phyloP scores from a whole-genome alignment of 2,329 filamentous ascomycete species.

The Pseudogymnoascus sp. region DNA sequence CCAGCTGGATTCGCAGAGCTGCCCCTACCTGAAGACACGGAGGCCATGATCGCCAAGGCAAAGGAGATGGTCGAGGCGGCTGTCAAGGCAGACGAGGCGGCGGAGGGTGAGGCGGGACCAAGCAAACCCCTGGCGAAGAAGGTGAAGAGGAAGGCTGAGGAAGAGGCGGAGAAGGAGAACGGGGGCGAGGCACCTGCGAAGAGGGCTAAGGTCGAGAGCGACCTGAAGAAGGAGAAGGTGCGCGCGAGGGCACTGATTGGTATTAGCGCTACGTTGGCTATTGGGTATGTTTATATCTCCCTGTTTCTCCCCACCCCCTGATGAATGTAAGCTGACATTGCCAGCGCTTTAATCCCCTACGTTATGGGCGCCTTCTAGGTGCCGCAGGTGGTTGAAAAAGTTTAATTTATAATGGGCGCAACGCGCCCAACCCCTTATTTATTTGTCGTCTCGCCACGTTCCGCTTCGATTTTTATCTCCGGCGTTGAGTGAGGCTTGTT shows the following conservation, averaged over 20 bases:
- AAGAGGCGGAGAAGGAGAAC: conserved; percentile 40
- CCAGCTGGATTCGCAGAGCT: conserved; percentile 59
- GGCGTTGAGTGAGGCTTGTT: conserved; percentile 2
- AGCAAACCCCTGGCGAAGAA: conserved; percentile 36
- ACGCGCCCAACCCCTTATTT: not conserved
- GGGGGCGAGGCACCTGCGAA: conserved; percentile 50
- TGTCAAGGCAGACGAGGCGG: conserved; percentile 40
- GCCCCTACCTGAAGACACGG: conserved; percentile 67
- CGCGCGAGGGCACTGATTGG: conserved; percentile 79
- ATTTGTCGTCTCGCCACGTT: conserved; percentile 1
- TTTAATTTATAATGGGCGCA: conserved; percentile 2
- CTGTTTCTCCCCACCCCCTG: not conserved
- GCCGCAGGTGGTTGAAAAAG: not conserved
- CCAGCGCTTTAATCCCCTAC: conserved; percentile 28
- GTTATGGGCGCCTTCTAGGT: conserved; percentile 22
- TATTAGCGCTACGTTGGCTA: conserved; percentile 74
- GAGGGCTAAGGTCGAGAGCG: conserved; percentile 71
- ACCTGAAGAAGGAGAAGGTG: conserved; percentile 77
- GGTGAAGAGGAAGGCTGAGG: conserved; percentile 66
- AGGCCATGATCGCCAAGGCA: conserved; percentile 77
- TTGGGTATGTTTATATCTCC: conserved; percentile 69
- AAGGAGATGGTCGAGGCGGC: conserved; percentile 79
- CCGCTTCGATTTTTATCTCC: not conserved
- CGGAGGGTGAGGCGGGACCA: conserved; percentile 30
- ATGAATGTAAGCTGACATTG: conserved; percentile 13